These are phyloP conservation scores for Xylariomycetidae sp. DNA, from an alignment of 2,329 filamentous ascomycete genomes.

Conservation along the genomic window DNA sequence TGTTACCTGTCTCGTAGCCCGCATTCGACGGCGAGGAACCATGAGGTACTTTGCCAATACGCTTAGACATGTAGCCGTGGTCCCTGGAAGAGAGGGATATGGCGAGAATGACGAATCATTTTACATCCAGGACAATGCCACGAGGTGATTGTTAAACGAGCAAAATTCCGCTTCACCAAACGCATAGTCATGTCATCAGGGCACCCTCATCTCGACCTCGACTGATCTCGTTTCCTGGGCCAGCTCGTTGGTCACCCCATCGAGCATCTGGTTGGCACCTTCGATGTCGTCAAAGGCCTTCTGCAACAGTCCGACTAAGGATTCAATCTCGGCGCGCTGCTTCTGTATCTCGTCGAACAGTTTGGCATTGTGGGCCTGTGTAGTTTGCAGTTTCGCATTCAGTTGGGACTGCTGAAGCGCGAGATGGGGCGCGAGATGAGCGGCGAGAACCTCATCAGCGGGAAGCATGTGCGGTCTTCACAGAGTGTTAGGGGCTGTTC, in stretches of 20 bases:
- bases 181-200: conserved; percentile 4
- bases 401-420: conserved; percentile 50
- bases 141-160: too few species aligned
- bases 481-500: conserved; percentile 2
- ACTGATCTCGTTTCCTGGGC: conserved; percentile 45
- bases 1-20: too few species aligned
- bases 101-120: too few species aligned
- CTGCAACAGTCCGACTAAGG: conserved; percentile 46
- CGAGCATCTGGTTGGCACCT: conserved; percentile 45
- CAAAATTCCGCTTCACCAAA: not conserved
- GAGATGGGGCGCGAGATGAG: conserved; percentile 51
- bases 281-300: conserved; percentile 49
- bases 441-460: conserved; percentile 45
- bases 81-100: too few species aligned
- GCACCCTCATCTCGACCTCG: conserved; percentile 33
- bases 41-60: too few species aligned
- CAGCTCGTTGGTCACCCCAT: conserved; percentile 42
- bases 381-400: conserved; percentile 52
- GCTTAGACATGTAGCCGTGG: too few species aligned
- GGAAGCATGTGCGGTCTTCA: conserved; percentile 53
- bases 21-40: too few species aligned
- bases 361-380: conserved; percentile 51
- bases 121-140: too few species aligned
- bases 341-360: conserved; percentile 46
- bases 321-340: conserved; percentile 53